A percentile compares a stretch with the other conserved stretches of the same genome.
phyloP scores from a whole-genome alignment of 2,329 filamentous ascomycete genomes.

The Sarocladium oryzae region DNA sequence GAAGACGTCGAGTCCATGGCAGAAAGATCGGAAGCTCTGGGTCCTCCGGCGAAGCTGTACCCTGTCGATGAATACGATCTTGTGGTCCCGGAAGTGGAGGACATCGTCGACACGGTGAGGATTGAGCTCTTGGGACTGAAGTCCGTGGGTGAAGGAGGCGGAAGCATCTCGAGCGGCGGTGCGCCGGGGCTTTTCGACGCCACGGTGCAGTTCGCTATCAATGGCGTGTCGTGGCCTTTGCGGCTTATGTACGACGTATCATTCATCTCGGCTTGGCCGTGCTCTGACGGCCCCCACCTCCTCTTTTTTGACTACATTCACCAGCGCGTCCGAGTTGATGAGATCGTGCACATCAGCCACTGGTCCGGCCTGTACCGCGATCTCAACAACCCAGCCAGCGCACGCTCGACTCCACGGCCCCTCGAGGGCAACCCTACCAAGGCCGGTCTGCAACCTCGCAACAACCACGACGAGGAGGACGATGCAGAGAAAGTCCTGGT shows the following conservation, averaged over 20 bases:
- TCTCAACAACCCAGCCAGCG: conserved; percentile 19
- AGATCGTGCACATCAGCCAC: conserved; percentile 58
- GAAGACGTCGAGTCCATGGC: conserved; percentile 60
- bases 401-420: conserved; percentile 37
- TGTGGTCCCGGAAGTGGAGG: conserved; percentile 47
- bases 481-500: conserved; percentile 63
- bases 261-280: conserved; percentile 62
- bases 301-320: conserved; percentile 68
- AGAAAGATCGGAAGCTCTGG: conserved; percentile 62
- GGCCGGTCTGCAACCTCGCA: conserved; percentile 1
- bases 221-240: conserved; percentile 57
- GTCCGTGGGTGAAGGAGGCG: conserved; percentile 15
- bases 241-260: conserved; percentile 57
- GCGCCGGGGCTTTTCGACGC: conserved; percentile 51
- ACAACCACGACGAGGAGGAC: conserved; percentile 28
- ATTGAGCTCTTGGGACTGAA: conserved; percentile 62
- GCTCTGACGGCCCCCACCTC: conserved; percentile 56
- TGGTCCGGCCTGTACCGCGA: conserved; percentile 48
- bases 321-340: conserved; percentile 52
- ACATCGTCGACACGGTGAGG: conserved; percentile 54
- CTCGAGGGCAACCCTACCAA: not conserved
- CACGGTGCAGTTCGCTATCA: conserved; percentile 56
- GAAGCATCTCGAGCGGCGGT: conserved; percentile 12
- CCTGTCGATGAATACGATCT: conserved; percentile 63
- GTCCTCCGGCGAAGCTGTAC: conserved; percentile 54